These are phyloP conservation scores for Penicillium paneum DNA, from an alignment of 2,329 filamentous ascomycete species.

Conservation along the genomic window DNA sequence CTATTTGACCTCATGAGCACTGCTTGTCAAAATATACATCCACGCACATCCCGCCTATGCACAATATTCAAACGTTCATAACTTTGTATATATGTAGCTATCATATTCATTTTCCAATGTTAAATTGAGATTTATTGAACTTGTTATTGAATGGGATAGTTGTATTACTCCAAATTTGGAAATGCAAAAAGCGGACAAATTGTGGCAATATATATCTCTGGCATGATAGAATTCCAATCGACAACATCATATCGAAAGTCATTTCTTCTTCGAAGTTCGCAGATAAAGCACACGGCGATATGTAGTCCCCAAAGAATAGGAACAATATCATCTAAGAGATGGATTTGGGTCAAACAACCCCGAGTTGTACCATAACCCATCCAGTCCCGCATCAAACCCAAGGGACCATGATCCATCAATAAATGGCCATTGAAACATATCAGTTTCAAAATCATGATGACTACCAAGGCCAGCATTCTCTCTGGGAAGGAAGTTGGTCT, in stretches of 20 bases:
- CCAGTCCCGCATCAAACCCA: slow-evolving; percentile 33
- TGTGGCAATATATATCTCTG: background rate
- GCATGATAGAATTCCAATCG: no score
- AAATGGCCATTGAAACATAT: slow-evolving; percentile 40
- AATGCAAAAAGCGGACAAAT: background rate
- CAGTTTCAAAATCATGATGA: slow-evolving; percentile 31
- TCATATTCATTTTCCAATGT: no score
- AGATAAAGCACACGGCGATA: background rate
- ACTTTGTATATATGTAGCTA: background rate
- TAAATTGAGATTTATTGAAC: background rate
- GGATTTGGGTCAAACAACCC: slow-evolving; percentile 17
- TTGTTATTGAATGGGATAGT: background rate
- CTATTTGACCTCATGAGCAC: background rate
- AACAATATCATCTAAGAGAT: slow-evolving; percentile 3
- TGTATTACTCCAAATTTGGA: fast-evolving
- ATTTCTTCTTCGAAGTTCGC: fast-evolving
- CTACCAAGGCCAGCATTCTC: slow-evolving; percentile 7
- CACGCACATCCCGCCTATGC: background rate
- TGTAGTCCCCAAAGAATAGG: background rate
- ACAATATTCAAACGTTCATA: background rate
- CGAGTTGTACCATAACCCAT: slow-evolving; percentile 30
- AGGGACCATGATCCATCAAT: slow-evolving; percentile 37
- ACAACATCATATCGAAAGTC: background rate
- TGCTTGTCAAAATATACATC: background rate
- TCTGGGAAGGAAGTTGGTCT: background rate